These are phyloP conservation scores for Mycena olivaceomarginata DNA, from an alignment of 768 basidiomycete genomes.

Conservation along the genomic window DNA sequence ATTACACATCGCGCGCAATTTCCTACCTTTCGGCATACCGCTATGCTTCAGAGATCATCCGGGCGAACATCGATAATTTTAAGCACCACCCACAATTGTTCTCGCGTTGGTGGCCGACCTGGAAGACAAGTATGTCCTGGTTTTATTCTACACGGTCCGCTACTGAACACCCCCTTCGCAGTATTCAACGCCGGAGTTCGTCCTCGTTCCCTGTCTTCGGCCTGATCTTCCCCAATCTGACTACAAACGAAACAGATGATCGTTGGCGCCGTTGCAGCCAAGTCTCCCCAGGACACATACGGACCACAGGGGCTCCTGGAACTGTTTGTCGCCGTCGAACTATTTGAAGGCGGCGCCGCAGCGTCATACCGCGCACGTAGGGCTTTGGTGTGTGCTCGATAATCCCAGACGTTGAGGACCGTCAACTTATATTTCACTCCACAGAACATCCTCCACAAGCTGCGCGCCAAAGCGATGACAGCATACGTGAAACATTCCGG, in stretches of 20 bases:
- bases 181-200: background rate
- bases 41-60: constrained; percentile 19
- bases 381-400: constrained; percentile 10
- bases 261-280: constrained; percentile 24
- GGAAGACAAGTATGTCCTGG: constrained; percentile 22
- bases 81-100: constrained; percentile 10
- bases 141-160: background rate
- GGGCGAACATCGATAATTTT: constrained; percentile 1
- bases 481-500: constrained; percentile 14
- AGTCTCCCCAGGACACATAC: background rate
- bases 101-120: constrained; percentile 26
- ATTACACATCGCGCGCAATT: constrained; percentile 1
- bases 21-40: constrained; percentile 25
- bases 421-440: background rate
- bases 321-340: constrained; percentile 25
- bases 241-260: constrained; percentile 12
- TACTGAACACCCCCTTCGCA: background rate
- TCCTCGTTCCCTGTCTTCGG: constrained; percentile 4
- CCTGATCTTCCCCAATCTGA: background rate
- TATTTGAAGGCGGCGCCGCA: constrained; percentile 30
- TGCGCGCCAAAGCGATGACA: constrained; percentile 28
- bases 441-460: constrained; percentile 16
- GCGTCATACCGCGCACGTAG: constrained; percentile 22
- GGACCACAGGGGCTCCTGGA: constrained; percentile 24
- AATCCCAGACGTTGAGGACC: background rate